These are phyloP conservation scores for Xylariaceae sp. DNA, from an alignment of 2,329 filamentous ascomycete genomes.

Conservation along the genomic window DNA sequence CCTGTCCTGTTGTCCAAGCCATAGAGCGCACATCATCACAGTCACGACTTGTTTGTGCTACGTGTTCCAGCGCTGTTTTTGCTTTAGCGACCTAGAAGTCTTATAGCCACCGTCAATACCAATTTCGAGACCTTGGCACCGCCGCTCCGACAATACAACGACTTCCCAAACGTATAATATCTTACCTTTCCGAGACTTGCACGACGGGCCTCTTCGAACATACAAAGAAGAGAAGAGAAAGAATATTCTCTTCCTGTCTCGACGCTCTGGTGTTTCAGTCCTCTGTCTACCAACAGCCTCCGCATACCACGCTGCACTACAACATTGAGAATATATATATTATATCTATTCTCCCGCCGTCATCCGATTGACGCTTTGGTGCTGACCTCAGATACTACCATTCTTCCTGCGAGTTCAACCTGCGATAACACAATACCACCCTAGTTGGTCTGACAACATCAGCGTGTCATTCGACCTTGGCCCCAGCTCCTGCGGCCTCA, in stretches of 20 bases:
- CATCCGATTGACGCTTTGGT: constrained; percentile 28
- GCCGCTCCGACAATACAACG: constrained; percentile 30
- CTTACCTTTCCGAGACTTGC: constrained; percentile 29
- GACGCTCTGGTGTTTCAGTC: constrained; percentile 14
- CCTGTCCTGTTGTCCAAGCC: constrained; percentile 11
- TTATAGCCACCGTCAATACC: constrained; percentile 18
- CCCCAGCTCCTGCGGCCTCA: constrained; percentile 27
- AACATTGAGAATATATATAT: constrained; percentile 29
- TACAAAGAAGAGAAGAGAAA: constrained; percentile 9
- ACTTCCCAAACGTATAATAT: constrained; percentile 28
- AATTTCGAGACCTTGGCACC: constrained; percentile 24
- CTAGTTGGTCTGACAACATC: constrained; percentile 16
- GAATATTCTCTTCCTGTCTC: constrained; percentile 29
- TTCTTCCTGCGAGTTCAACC: too few species aligned
- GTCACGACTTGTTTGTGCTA: constrained; percentile 24
- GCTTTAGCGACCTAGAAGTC: constrained; percentile 28
- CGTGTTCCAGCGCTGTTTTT: constrained; percentile 27
- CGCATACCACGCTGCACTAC: constrained; percentile 17
- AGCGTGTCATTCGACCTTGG: constrained; percentile 26
- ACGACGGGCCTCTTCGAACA: constrained; percentile 22
- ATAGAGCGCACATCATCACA: constrained; percentile 8
- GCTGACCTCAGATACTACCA: constrained; percentile 34
- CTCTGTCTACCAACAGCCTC: constrained; percentile 20
- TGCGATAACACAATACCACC: constrained; percentile 17
- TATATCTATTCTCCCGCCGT: constrained; percentile 25